Percentiles rank a stretch among this genome's conserved stretches.
Evolutionary conservation across 2,329 filamentous ascomycete species (phyloP).

Genomic region (Phialophora tarda): DNA sequence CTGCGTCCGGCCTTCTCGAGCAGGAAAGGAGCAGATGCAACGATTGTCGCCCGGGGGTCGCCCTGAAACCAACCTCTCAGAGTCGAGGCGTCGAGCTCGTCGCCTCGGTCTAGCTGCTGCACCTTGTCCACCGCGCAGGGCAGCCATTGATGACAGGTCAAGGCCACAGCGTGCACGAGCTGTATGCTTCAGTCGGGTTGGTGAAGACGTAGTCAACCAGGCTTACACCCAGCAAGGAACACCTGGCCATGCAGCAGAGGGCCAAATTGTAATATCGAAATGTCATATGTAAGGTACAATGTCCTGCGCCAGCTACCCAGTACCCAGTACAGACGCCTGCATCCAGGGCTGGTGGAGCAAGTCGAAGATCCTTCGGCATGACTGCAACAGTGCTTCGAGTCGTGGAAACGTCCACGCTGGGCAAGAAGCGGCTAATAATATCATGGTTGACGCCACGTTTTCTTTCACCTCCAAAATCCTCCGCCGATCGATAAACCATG

Average conservation of each 20-base stretch:
- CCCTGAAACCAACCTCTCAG: not conserved
- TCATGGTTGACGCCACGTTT: not conserved
- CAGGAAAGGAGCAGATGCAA: conserved; percentile 3
- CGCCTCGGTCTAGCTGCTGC: not conserved
- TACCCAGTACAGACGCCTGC: not conserved
- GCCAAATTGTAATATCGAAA: not conserved
- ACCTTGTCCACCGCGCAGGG: not conserved
- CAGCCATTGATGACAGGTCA: not conserved
- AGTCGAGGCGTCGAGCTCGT: not conserved
- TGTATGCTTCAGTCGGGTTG: not conserved
- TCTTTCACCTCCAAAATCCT: not conserved
- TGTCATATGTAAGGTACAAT: conserved; percentile 17
- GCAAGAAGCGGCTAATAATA: conserved; percentile 1
- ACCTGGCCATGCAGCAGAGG: not conserved
- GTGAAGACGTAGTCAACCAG: not conserved
- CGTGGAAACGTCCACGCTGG: not conserved
- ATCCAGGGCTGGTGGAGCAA: conserved; percentile 8
- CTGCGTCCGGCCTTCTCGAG: conserved; percentile 10
- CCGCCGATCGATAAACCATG: too few species aligned
- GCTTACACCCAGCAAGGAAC: not conserved
- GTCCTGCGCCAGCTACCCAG: not conserved
- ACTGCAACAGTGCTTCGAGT: not conserved
- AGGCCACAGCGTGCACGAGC: not conserved
- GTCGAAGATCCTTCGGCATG: conserved; percentile 2
- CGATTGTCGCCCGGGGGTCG: not conserved